Base-by-base conservation (phyloP, 2,329 filamentous ascomycete genomes). In the Thielaviopsis euricoi region DNA sequence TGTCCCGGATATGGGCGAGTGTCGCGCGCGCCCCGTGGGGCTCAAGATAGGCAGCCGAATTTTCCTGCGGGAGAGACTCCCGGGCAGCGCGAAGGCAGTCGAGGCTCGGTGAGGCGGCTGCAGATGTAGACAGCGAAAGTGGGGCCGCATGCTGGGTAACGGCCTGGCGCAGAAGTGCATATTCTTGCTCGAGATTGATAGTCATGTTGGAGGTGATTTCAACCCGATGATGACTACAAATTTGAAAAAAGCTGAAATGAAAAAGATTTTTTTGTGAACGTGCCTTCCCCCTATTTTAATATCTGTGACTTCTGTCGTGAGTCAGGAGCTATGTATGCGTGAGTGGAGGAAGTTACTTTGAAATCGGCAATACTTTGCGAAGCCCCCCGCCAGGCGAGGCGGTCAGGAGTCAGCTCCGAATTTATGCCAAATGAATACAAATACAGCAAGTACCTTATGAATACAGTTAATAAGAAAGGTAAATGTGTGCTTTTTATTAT, bases 1-100 rank as follows among this genome's bases (percentile, higher is more conserved):
- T 68, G 7, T 63, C 33, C 10, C 72, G 64, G 40, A 81, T 71
- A 66, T 81, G 77, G 17, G 17, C 6, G 3, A 60, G 55, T 6
- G 58, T 54, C 17, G 26, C 50, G 6, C 25, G 19, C 2, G 54
- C 29, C 22, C 52, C 58, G 19, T 33, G 55, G 13, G 22, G 25
- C 4, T 49, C 17, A 5, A 54, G 52, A n/a, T 40, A 57, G 25
- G 12, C 37, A 0, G 51, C 17, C 6, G 15, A 40, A 17, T 9
- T n/a, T 12, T 3, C 15, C 19, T 52, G 19, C 17, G 50, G 49
- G 17, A 60, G 26, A 21, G 54, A 57, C 21, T 40, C n/a, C 6
- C 58, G 55, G 51, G 58, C 58, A 21, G 25, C 9, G 21, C 21
- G 15, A 1, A 60, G 43, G 40, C 51, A 22, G 3, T 25, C 26